These are phyloP conservation scores for Neurospora sp. DNA, from an alignment of 495 filamentous ascomycete genomes.

Conservation along the genomic window DNA sequence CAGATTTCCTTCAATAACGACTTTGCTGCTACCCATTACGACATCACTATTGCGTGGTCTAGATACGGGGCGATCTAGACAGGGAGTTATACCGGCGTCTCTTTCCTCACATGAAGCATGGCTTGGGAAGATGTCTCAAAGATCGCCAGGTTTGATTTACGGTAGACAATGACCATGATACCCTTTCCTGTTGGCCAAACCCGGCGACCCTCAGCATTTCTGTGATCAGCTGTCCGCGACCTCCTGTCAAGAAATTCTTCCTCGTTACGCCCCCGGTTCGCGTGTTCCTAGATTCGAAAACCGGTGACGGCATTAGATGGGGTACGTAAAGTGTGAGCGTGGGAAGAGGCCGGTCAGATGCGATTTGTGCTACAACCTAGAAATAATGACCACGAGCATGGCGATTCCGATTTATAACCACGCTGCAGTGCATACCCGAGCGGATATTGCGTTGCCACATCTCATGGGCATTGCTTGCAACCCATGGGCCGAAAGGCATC, in stretches of 20 bases:
- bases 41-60: conserved; percentile 11
- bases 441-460: not conserved
- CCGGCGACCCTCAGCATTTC: not conserved
- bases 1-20: conserved; percentile 26
- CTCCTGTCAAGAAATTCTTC: not conserved
- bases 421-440: not conserved
- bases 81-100: not conserved
- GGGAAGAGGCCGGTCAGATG: not conserved
- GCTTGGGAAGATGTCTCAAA: not conserved
- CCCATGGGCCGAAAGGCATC: not conserved
- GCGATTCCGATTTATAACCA: not conserved
- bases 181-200: not conserved
- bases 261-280: not conserved
- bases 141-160: not conserved
- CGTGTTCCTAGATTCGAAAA: not conserved
- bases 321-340: not conserved
- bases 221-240: not conserved
- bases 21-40: conserved; percentile 10
- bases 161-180: not conserved
- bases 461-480: not conserved
- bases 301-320: not conserved
- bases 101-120: not conserved
- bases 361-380: not conserved
- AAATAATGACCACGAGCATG: not conserved
- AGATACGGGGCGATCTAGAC: not conserved